Evolutionary conservation across 1,284 basidiomycete genomes (phyloP).

Genomic region (Exobasidium cylindrosporum): DNA sequence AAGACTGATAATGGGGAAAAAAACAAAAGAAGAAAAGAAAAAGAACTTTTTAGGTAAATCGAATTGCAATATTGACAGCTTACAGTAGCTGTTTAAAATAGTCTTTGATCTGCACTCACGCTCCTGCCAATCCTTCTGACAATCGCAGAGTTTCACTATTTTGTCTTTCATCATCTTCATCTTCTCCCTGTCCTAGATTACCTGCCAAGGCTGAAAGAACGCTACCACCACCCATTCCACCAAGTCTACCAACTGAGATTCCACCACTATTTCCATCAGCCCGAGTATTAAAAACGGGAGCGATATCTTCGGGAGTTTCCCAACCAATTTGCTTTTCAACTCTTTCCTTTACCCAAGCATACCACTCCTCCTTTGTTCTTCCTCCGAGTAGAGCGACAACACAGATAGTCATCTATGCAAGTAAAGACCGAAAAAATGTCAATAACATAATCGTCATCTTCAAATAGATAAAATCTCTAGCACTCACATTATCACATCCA

Average conservation of each 20-base stretch:
- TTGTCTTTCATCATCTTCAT: slow-evolving; percentile 31
- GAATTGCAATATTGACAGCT: not conserved
- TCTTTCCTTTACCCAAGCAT: slow-evolving; percentile 80
- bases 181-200: slow-evolving; percentile 37
- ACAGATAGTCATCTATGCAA: slow-evolving; percentile 82
- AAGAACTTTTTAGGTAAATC: too few species aligned
- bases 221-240: slow-evolving; percentile 33
- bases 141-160: slow-evolving; percentile 21
- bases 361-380: slow-evolving; percentile 87
- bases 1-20: slow-evolving; percentile 12
- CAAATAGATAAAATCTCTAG: too few species aligned
- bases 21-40: not conserved
- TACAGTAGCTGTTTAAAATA: too few species aligned
- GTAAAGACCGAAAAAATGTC: not conserved
- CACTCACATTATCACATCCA: slow-evolving; percentile 80
- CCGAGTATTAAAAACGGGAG: slow-evolving; percentile 62
- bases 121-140: slow-evolving; percentile 38
- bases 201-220: slow-evolving; percentile 49
- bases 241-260: slow-evolving; percentile 22
- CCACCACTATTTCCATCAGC: slow-evolving; percentile 16
- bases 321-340: slow-evolving; percentile 73
- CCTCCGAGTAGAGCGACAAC: slow-evolving; percentile 84
- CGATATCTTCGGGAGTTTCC: slow-evolving; percentile 63
- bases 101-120: slow-evolving; percentile 15
- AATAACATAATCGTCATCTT: not conserved